phyloP scores from a whole-genome alignment of 2,329 filamentous ascomycete genomes.

The Mycosphaerella sp. region DNA sequence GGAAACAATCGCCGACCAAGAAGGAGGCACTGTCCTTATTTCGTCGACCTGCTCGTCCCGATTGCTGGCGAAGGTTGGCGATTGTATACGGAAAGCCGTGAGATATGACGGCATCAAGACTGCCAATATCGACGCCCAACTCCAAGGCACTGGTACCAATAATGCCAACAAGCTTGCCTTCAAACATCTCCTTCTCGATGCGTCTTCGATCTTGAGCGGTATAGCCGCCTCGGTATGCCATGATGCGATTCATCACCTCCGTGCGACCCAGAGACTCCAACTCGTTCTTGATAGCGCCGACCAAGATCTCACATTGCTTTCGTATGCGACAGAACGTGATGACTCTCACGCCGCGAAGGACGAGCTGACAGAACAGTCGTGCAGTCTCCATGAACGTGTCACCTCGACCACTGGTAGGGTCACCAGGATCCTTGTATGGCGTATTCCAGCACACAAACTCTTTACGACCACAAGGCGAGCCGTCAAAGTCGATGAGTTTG shows the following conservation, averaged over 20 bases:
- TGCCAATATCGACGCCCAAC: conserved; percentile 90
- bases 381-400: conserved; percentile 81
- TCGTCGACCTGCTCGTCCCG: conserved; percentile 80
- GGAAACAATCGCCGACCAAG: conserved; percentile 79
- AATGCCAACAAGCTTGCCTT: conserved; percentile 86
- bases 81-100: conserved; percentile 96
- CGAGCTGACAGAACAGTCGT: conserved; percentile 79
- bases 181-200: conserved; percentile 96
- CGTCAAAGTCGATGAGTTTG: conserved; percentile 78
- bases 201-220: conserved; percentile 80
- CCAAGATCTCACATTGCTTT: conserved; percentile 78
- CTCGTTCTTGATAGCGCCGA: conserved; percentile 72
- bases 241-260: conserved; percentile 73
- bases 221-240: conserved; percentile 94
- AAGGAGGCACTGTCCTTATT: conserved; percentile 92
- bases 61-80: conserved; percentile 89
- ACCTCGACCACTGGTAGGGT: conserved; percentile 78
- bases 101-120: conserved; percentile 85
- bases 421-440: conserved; percentile 80
- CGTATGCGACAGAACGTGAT: conserved; percentile 89
- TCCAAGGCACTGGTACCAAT: conserved; percentile 91
- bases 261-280: conserved; percentile 63
- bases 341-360: conserved; percentile 79
- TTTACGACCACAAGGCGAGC: conserved; percentile 84
- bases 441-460: conserved; percentile 99